Conservation (phyloP, 768 basidiomycete species). For the Hygrocybe punicea region DNA sequence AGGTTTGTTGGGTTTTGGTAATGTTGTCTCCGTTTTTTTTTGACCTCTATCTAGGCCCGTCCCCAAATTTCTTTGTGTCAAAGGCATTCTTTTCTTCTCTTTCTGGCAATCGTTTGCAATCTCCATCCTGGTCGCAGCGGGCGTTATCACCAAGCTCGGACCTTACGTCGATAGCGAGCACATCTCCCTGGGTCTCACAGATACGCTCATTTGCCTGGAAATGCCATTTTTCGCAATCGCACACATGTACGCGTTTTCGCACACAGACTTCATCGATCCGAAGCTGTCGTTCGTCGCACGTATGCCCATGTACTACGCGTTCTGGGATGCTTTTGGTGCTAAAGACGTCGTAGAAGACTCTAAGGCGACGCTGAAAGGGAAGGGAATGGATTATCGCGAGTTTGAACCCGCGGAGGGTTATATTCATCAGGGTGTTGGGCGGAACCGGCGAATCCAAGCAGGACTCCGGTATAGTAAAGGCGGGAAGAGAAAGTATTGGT, state of each 20-base stretch:
- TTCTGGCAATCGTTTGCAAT: constrained; percentile 95
- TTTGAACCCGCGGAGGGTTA: constrained; percentile 95
- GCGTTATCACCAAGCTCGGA: constrained; percentile 72
- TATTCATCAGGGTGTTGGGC: constrained; percentile 84
- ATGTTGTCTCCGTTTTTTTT: not conserved
- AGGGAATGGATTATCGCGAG: constrained; percentile 92
- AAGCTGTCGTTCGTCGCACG: constrained; percentile 69
- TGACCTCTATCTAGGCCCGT: constrained; percentile 70
- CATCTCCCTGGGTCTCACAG: constrained; percentile 86
- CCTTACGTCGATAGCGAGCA: constrained; percentile 85
- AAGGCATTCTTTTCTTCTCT: constrained; percentile 96
- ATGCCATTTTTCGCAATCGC: constrained; percentile 97
- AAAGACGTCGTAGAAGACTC: constrained; percentile 87
- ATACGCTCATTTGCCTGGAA: constrained; percentile 90
- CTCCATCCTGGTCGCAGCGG: constrained; percentile 82
- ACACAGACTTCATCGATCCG: constrained; percentile 76
- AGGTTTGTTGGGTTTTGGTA: constrained; percentile 45
- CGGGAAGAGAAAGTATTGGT: constrained; percentile 95
- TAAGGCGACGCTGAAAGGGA: constrained; percentile 75
- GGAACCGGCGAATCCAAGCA: constrained; percentile 84
- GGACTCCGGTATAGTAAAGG: constrained; percentile 89
- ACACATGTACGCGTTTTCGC: constrained; percentile 92
- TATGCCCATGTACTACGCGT: constrained; percentile 83
- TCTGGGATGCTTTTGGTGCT: constrained; percentile 83
- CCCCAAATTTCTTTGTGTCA: constrained; percentile 98